Evolutionary conservation across 352 stramenopile genomes (phyloP).

Genomic region (Phytophthora rubi): DNA sequence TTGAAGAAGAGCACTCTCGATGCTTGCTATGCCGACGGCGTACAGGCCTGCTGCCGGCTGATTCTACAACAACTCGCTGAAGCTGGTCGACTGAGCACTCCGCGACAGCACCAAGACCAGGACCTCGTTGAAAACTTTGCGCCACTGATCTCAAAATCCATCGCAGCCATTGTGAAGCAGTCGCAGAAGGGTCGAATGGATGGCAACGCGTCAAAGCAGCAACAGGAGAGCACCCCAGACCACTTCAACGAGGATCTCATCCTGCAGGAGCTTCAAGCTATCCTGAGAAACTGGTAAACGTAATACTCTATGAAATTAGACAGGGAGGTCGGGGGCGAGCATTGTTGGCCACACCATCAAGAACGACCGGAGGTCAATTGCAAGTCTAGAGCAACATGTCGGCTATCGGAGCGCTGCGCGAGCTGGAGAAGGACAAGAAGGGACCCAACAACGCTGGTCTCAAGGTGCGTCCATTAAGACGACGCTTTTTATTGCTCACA

Average conservation of each 20-base stretch:
- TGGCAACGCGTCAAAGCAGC: neutral
- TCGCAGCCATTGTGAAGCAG: constrained; percentile 44
- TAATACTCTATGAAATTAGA: constrained; percentile 26
- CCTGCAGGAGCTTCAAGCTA: constrained; percentile 34
- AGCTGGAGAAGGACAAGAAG: constrained; percentile 89
- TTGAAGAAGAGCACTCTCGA: constrained; percentile 69
- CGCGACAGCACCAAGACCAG: constrained; percentile 57
- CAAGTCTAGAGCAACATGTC: constrained; percentile 58
- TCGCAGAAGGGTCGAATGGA: constrained; percentile 11
- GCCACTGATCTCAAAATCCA: constrained; percentile 63
- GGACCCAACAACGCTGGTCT: constrained; percentile 59
- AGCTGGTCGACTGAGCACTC: constrained; percentile 50
- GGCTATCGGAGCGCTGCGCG: constrained; percentile 78
- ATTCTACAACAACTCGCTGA: constrained; percentile 60
- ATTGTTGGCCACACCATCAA: constrained; percentile 52
- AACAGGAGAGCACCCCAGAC: constrained; percentile 6
- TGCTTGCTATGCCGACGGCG: constrained; percentile 42
- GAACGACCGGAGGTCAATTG: constrained; percentile 16
- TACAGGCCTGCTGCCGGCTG: constrained; percentile 47
- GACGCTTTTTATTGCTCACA: neutral
- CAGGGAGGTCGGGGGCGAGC: constrained; percentile 6
- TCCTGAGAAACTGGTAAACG: constrained; percentile 35
- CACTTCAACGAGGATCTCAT: constrained; percentile 36
- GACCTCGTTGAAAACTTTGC: constrained; percentile 57
- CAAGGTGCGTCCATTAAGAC: constrained; percentile 41